Base-by-base conservation (phyloP, 441 rosid species). In the Cnidoscolus chayamansa region DNA sequence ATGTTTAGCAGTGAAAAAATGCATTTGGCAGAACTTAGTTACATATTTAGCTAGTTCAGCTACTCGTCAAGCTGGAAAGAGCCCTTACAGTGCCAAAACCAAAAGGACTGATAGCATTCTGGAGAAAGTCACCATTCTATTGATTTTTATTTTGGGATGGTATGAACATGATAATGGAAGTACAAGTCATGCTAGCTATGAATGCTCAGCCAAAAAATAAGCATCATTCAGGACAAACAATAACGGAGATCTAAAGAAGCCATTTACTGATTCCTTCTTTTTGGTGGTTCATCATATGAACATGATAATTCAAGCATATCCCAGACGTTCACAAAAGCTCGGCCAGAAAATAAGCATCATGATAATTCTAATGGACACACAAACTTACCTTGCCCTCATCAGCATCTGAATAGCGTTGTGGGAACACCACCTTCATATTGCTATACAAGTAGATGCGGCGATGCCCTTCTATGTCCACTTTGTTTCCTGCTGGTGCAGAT, bases 381-480 rank as follows among this genome's bases (percentile, higher is more conserved):
- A 65, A 15, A 12, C 12, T 49, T 82, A 87, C 91, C 91, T 87
- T 82, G 77, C 91, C 91, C 76, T 87, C 91, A 53, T 87, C 89
- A 3, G 88, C 71, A 70, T 87, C 91, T 48, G 89, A 84, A 67
- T 87, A 89, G 32, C 91, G 89, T 49, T 85, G 91, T 6, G 87
- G 91, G 76, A 87, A 87, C 54, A 87, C 86, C 50, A 84, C 89
- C 77, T 78, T 84, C 85, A 85, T 85, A 72, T 87, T 83, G 64
- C 73, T 74, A 65, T 72, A 85, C 81, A 87, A 74, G 82, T 84
- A 85, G 76, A 85, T 84, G 64, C 81, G 82, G 16, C 82, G 78
- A 54, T 78, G 77, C 37, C 55, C 67, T 63, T 78, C 79, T 43
- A 15, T 37, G 45, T 74, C 69, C 78, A 71, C 63, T 25, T 65